Base-by-base conservation (phyloP, 805 yeast genomes). In the Nakazawaea wickerhamii region DNA sequence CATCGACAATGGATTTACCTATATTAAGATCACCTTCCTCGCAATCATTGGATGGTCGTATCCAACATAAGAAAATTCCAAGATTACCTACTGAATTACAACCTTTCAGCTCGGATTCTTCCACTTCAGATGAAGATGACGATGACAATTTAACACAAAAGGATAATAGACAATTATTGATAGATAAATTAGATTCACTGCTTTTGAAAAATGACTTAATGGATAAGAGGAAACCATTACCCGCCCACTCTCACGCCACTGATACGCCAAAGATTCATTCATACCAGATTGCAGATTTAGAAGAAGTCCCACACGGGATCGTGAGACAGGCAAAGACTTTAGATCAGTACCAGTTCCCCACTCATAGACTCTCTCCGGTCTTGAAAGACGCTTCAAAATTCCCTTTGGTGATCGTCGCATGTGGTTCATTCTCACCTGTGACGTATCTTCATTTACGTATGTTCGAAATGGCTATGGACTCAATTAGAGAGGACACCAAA, bases 401-500 rank as follows among this genome's bases (percentile, higher is more conserved):
- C 51, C 99, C 99, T 1, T 70, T 93, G 50, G 97, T 93, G 10
- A 76, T 93, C 41, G 98, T 93, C 21, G 97, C 98, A 1, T 93
- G 99, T 64, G 99, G 99, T 7, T 88, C 96, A 2, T 93, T 91
- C 57, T 85, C 95, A 2, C 99, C 99, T 26, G 81, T 93, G 42
- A 93, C 99, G 0, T 93, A 93, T 62, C 68, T 93, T 44, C 99
- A 93, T 63, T 68, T 93, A 55, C 75, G 99, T 45, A 93, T 93
- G 98, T 93, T 93, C 61, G 99, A 93, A 65, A 93, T 93, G 99
- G 99, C 99, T 0, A 67, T 93, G 54, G 99, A 93, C 60, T 79
- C 95, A 7, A 84, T 93, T 38, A 69, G 86, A 36, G 99, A 93
- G 61, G 89, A 82, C 50, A 93, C 98, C 1, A 67, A 91, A 49